A percentile compares a stretch with the other conserved stretches of the same genome.
Conservation (phyloP, 768 basidiomycete species). For the Crassisporium funariophilum region DNA sequence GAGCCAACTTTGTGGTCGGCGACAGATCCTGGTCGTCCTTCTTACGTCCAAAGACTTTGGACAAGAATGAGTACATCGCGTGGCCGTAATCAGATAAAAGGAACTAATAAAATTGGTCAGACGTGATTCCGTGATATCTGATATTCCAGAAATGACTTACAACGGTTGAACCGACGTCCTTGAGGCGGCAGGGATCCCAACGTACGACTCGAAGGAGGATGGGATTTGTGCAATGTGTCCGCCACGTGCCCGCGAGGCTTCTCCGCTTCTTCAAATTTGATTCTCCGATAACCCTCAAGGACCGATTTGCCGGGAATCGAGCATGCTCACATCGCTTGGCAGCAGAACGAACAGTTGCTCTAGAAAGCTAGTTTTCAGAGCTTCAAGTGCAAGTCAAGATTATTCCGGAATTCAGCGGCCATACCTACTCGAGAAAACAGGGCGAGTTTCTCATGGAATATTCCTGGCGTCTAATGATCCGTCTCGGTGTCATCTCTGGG, state of each 20-base stretch:
- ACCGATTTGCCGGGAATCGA: no score
- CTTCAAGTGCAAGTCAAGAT: no score
- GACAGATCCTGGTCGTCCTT: slow-evolving; percentile 58
- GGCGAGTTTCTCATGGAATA: no score
- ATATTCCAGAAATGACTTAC: slow-evolving; percentile 21
- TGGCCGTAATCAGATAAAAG: slow-evolving; percentile 25
- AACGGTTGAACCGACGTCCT: slow-evolving; percentile 19
- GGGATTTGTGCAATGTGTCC: not conserved
- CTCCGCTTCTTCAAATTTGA: no score
- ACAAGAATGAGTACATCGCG: slow-evolving; percentile 69
- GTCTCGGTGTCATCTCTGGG: no score
- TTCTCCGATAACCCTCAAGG: no score
- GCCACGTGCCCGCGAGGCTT: not conserved
- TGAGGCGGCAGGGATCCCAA: slow-evolving; percentile 18
- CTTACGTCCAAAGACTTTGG: slow-evolving; percentile 78
- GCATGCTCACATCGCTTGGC: no score
- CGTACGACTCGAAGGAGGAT: slow-evolving; percentile 10
- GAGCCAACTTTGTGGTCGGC: slow-evolving; percentile 26
- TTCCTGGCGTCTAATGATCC: no score
- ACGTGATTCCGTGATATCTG: slow-evolving; percentile 8
- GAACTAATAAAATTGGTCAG: not conserved
- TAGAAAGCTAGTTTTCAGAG: no score
- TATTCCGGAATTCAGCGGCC: no score
- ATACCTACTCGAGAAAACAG: no score
- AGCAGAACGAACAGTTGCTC: no score